Conservation (phyloP, 73 alveolate species). For the Paramecium octaurelia region DNA sequence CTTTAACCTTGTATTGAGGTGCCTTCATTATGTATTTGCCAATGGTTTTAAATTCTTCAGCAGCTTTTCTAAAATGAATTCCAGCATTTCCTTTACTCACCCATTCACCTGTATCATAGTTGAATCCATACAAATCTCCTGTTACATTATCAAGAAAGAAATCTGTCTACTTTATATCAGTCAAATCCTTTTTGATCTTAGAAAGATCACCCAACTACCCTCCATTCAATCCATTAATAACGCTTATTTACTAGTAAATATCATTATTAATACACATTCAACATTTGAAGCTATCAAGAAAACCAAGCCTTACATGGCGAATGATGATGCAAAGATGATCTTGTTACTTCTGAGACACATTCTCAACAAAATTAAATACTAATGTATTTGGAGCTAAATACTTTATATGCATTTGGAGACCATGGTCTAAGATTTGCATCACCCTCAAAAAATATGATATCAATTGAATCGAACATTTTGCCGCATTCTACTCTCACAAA, state of each 20-base stretch:
- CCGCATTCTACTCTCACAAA: slow-evolving; percentile 61
- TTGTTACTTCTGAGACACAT: slow-evolving; percentile 58
- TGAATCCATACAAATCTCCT: slow-evolving; percentile 90
- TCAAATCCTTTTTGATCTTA: slow-evolving; percentile 46
- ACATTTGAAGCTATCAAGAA: slow-evolving; percentile 56
- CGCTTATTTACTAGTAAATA: slow-evolving; percentile 6
- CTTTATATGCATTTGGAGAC: slow-evolving; percentile 74
- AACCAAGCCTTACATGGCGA: slow-evolving; percentile 51
- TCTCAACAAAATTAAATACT: slow-evolving; percentile 42
- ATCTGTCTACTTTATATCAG: slow-evolving; percentile 65
- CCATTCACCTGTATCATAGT: slow-evolving; percentile 81
- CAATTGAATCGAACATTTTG: slow-evolving; percentile 81
- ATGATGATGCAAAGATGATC: slow-evolving; percentile 46
- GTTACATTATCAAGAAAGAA: slow-evolving; percentile 88
- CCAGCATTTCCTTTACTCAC: slow-evolving; percentile 92
- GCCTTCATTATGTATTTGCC: slow-evolving; percentile 56
- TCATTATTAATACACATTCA: slow-evolving; percentile 30
- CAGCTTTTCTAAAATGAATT: slow-evolving; percentile 75
- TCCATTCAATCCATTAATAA: slow-evolving; percentile 63
- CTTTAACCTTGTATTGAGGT: background rate
- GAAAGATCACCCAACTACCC: slow-evolving; percentile 58
- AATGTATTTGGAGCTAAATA: background rate
- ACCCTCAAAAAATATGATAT: slow-evolving; percentile 88
- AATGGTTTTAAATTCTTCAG: slow-evolving; percentile 56
- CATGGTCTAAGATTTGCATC: slow-evolving; percentile 89